Conservation (phyloP, 192 early-diverging fungal genomes). For the Dimargaris xerosporica region DNA sequence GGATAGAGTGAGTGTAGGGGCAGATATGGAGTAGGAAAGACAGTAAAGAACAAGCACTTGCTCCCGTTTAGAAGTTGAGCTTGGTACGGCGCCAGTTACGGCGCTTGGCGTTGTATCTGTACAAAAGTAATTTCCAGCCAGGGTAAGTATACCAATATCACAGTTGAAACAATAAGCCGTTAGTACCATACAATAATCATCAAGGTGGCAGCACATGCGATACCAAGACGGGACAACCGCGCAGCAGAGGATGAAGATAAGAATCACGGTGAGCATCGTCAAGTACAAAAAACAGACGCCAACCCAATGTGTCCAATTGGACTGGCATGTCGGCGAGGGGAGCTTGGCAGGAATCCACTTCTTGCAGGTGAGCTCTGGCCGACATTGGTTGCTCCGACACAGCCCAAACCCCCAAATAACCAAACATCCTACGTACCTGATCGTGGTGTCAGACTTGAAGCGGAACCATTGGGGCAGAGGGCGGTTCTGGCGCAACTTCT, state of each 20-base stretch:
- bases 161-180: too few relatives aligned
- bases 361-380: too few relatives aligned
- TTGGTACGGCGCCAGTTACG: slow-evolving; percentile 99
- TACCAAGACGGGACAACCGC: too few relatives aligned
- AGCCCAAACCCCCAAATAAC: too few relatives aligned
- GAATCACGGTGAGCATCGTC: background rate
- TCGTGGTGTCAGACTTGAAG: slow-evolving; percentile 85
- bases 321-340: background rate
- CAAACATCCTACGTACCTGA: slow-evolving; percentile 35
- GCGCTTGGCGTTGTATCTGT: slow-evolving; percentile 96
- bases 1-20: too few relatives aligned
- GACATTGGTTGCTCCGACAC: too few relatives aligned
- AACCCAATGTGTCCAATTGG: background rate
- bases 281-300: background rate
- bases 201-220: too few relatives aligned
- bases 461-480: slow-evolving; percentile 97
- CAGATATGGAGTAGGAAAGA: too few relatives aligned
- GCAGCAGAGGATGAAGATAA: too few relatives aligned
- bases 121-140: background rate
- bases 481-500: slow-evolving; percentile 98
- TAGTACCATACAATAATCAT: too few relatives aligned
- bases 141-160: too few relatives aligned
- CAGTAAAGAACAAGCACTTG: too few relatives aligned
- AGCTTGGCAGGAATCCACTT: background rate
- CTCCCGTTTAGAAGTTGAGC: slow-evolving; percentile 67